Conservation (phyloP, 2,329 filamentous ascomycete species). For the Sphaerostilbella broomeana region DNA sequence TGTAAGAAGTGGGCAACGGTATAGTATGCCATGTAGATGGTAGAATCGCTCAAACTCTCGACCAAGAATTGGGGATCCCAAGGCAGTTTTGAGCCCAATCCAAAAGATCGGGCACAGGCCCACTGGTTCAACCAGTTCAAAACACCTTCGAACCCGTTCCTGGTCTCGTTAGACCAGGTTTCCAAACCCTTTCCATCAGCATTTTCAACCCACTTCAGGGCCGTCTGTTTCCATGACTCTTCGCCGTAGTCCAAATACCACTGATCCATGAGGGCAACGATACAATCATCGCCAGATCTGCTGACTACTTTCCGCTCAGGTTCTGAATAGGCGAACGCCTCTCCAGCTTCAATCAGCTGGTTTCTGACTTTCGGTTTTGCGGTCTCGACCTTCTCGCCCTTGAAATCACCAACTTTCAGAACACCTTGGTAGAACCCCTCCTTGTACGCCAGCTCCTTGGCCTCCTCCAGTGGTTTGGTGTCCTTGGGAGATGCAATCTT, state of each 20-base stretch:
- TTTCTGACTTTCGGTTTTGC: conserved; percentile 81
- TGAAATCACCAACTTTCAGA: conserved; percentile 82
- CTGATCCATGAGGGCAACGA: conserved; percentile 88
- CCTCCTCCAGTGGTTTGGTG: conserved; percentile 76
- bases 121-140: conserved; percentile 92
- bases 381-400: conserved; percentile 76
- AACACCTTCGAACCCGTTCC: conserved; percentile 75
- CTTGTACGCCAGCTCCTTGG: conserved; percentile 95
- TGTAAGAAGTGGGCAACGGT: conserved; percentile 64
- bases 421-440: conserved; percentile 95
- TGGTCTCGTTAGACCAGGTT: conserved; percentile 71
- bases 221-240: conserved; percentile 74
- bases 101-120: conserved; percentile 88
- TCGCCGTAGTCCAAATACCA: conserved; percentile 98
- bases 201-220: conserved; percentile 65
- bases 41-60: conserved; percentile 85
- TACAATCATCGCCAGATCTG: conserved; percentile 85
- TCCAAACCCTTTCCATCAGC: conserved; percentile 63
- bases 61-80: conserved; percentile 91
- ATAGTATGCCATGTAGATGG: conserved; percentile 85
- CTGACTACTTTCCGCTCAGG: conserved; percentile 85
- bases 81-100: conserved; percentile 86
- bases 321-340: conserved; percentile 89
- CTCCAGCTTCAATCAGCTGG: conserved; percentile 65
- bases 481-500: conserved; percentile 98